Conservation (phyloP, 352 stramenopile species). For the Phytophthora sojae region DNA sequence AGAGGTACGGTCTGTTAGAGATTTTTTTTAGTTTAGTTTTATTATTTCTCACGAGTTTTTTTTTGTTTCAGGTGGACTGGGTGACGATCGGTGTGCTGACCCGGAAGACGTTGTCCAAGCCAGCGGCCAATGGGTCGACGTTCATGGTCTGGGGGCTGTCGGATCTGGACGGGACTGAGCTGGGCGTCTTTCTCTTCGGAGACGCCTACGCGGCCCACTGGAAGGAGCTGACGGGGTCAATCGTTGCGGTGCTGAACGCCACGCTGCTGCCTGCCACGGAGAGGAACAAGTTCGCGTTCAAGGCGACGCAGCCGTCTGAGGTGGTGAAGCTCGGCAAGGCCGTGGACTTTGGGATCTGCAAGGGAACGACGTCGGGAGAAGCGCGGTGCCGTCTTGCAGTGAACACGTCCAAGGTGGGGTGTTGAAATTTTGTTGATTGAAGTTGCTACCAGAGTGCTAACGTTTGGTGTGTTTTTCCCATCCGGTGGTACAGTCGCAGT, state of each 20-base stretch:
- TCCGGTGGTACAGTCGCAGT: slow-evolving; percentile 55
- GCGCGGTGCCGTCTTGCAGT: slow-evolving; percentile 73
- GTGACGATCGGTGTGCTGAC: slow-evolving; percentile 82
- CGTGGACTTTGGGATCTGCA: slow-evolving; percentile 84
- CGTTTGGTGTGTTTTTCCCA: neutral
- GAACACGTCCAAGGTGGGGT: slow-evolving; percentile 71
- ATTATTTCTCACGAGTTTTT: neutral
- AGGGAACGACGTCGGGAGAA: slow-evolving; percentile 67
- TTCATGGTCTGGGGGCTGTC: slow-evolving; percentile 88
- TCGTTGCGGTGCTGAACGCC: slow-evolving; percentile 81
- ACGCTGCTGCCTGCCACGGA: slow-evolving; percentile 68
- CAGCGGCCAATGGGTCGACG: slow-evolving; percentile 63
- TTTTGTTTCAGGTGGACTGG: slow-evolving; percentile 64
- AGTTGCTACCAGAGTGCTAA: slow-evolving; percentile 10
- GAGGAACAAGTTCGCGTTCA: slow-evolving; percentile 85
- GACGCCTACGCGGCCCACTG: slow-evolving; percentile 78
- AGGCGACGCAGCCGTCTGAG: slow-evolving; percentile 60
- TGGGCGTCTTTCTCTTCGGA: slow-evolving; percentile 81
- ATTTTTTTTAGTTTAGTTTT: neutral
- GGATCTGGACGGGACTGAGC: slow-evolving; percentile 69
- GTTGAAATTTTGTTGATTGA: neutral
- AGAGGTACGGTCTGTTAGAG: slow-evolving; percentile 42
- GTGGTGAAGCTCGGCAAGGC: slow-evolving; percentile 70
- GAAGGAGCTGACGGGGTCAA: slow-evolving; percentile 61
- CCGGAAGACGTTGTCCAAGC: slow-evolving; percentile 78